Percentiles rank a stretch among this genome's conserved stretches.
phyloP scores from a whole-genome alignment of 768 basidiomycete species.

The Pisolithus sp. region DNA sequence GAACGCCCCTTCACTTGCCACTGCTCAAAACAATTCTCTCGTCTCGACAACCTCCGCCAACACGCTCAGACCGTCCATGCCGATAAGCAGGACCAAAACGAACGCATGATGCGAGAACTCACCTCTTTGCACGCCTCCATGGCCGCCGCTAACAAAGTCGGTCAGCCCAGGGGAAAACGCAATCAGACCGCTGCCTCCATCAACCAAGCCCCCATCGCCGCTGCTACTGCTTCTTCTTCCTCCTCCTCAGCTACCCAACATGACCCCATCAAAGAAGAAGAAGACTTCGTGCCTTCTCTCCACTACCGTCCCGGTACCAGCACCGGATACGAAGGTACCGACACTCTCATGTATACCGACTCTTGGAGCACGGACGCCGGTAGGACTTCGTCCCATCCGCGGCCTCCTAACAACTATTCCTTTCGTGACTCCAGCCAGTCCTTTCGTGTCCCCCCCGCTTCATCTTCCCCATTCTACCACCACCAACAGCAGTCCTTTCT shows the following conservation, averaged over 20 bases:
- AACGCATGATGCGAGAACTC: slow-evolving; percentile 87
- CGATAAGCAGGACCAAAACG: slow-evolving; percentile 87
- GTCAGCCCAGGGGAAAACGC: slow-evolving; percentile 34
- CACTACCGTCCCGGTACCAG: slow-evolving; percentile 64
- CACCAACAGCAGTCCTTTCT: slow-evolving; percentile 65
- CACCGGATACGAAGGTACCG: slow-evolving; percentile 61
- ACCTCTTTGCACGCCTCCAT: slow-evolving; percentile 78
- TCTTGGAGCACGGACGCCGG: slow-evolving; percentile 35
- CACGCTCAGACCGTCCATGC: slow-evolving; percentile 96
- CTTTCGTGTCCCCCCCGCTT: slow-evolving; percentile 61
- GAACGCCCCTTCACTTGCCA: slow-evolving; percentile 96
- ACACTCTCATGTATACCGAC: slow-evolving; percentile 24
- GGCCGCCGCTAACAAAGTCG: slow-evolving; percentile 46
- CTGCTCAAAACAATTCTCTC: slow-evolving; percentile 91
- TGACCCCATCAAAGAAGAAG: slow-evolving; percentile 37
- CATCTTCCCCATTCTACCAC: slow-evolving; percentile 32
- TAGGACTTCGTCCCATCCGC: slow-evolving; percentile 17
- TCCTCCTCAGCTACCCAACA: slow-evolving; percentile 14
- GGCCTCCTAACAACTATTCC: slow-evolving; percentile 50
- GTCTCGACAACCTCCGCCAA: slow-evolving; percentile 94
- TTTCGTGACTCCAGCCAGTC: slow-evolving; percentile 78
- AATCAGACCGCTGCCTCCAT: slow-evolving; percentile 23
- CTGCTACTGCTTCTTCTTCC: slow-evolving; percentile 14
- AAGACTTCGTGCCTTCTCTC: slow-evolving; percentile 31
- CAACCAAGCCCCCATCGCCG: slow-evolving; percentile 3